Conservation (phyloP, 352 stramenopile species). For the Globisporangium nunn region DNA sequence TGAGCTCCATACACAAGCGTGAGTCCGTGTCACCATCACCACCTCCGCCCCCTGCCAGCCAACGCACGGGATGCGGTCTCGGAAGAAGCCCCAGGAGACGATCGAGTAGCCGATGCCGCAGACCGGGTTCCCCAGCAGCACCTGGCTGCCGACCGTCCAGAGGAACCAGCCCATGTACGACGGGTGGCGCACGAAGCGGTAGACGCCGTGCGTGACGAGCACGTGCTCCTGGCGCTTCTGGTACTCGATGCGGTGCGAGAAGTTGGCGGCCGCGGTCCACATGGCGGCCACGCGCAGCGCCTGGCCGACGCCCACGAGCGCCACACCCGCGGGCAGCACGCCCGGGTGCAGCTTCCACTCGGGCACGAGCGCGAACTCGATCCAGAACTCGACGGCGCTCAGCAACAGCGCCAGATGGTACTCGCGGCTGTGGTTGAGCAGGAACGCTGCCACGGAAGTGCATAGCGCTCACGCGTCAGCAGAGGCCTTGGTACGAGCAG, state of each 20-base stretch:
- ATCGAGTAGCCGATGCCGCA: conserved; percentile 81
- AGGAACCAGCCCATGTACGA: conserved; percentile 96
- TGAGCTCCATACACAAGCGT: neutral
- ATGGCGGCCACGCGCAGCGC: conserved; percentile 88
- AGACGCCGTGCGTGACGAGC: conserved; percentile 91
- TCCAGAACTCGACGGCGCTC: conserved; percentile 88
- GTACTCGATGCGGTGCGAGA: conserved; percentile 95
- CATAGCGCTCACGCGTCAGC: neutral
- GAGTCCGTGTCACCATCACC: neutral
- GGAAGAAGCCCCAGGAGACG: conserved; percentile 93
- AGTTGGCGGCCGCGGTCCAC: conserved; percentile 90
- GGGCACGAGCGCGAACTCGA: conserved; percentile 81
- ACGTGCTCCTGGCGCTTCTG: conserved; percentile 90
- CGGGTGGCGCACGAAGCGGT: conserved; percentile 91
- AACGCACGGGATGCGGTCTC: conserved; percentile 88
- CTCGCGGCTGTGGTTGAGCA: conserved; percentile 88
- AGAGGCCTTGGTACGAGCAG: neutral
- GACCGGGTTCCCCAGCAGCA: conserved; percentile 90
- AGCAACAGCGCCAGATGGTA: conserved; percentile 84
- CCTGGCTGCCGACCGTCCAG: conserved; percentile 93
- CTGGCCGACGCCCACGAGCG: conserved; percentile 82
- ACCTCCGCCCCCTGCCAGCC: neutral
- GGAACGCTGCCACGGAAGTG: conserved; percentile 45
- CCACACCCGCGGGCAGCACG: conserved; percentile 54
- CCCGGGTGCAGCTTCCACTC: conserved; percentile 54